Evolutionary conservation across 2,329 filamentous ascomycete genomes (phyloP).

Genomic region (Cladophialophora bantiana): DNA sequence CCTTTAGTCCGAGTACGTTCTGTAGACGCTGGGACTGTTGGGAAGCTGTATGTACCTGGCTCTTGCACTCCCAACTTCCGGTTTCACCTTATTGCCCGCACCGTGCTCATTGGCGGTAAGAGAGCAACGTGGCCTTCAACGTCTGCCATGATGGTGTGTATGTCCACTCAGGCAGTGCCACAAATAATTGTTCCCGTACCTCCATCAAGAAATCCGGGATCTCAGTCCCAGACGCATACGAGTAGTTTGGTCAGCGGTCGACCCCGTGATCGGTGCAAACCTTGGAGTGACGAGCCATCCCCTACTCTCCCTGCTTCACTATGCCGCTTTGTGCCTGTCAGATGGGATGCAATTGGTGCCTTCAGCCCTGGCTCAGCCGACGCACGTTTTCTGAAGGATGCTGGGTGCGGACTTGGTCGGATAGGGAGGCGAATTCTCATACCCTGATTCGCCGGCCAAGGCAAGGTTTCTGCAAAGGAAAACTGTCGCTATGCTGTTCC

Average conservation of each 20-base stretch:
- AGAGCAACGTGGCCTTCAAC: constrained; percentile 9
- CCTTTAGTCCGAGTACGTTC: constrained; percentile 7
- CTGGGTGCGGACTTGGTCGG: constrained; percentile 16
- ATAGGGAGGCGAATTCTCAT: neutral
- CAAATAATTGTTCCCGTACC: constrained; percentile 13
- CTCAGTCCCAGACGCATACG: neutral
- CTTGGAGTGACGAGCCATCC: constrained; percentile 5
- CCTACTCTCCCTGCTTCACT: constrained; percentile 13
- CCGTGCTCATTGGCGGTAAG: constrained; percentile 6
- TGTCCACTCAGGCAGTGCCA: constrained; percentile 10
- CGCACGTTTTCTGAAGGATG: constrained; percentile 17
- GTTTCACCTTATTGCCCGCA: constrained; percentile 9
- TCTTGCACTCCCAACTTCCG: constrained; percentile 1
- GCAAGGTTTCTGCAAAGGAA: constrained; percentile 10
- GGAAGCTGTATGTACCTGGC: constrained; percentile 5
- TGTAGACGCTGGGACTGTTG: neutral
- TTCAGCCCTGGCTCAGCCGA: constrained; percentile 18
- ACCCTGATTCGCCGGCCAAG: constrained; percentile 2
- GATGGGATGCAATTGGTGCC: constrained; percentile 26
- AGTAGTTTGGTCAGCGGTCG: constrained; percentile 29
- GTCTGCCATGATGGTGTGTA: constrained; percentile 18
- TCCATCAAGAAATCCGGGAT: constrained; percentile 7
- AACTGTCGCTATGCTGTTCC: constrained; percentile 8
- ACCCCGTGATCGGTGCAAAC: constrained; percentile 31
- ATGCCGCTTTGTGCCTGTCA: constrained; percentile 22